Evolutionary conservation across 2,329 filamentous ascomycete genomes (phyloP), one percentile per base, ranked within the genome.

Genomic region (Exophiala sp.): DNA sequence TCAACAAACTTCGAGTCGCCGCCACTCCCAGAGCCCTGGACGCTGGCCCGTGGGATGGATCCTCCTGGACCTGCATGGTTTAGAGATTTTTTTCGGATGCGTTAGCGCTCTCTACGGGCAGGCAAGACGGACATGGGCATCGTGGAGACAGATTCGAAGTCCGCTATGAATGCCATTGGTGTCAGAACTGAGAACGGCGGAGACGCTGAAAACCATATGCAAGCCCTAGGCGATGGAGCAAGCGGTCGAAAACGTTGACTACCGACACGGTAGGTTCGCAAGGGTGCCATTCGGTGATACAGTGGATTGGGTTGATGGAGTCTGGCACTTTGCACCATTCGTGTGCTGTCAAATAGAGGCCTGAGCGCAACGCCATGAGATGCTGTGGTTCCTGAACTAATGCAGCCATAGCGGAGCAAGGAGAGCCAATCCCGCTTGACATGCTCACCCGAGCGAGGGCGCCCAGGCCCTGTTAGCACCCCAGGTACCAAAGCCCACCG

Each of bases 31-130:
- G 47, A 40, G 43, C 54, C 50, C 32, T 53, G 54, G 47, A 42
- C 47, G 18, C 41, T 24, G 12, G 18, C 24, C 24, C 45, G 50
- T 34, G 48, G 29, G 52, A 55, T 48, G 54, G 50, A 48, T 40
- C 43, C 44, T 39, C 46, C 47, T 50, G 24, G 41, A 29, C 24
- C 24, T 29, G 24, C 33, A 36, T 50, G 54, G 51, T 57, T 57
- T 54, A 60, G 54, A 60, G 57, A 60, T 60, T 59, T 55, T 29
- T 61, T 54, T 54, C 57, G 45, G 47, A 48, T 57, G 48, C 56
- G 50, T 50, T 50, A 45, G 54, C 50, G 55, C 50, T 32, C 52
- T 47, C 58, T 33, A 53, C 50, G 41, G 24, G 40, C 32, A 41
- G 51, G 55, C 54, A 48, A 40, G 55, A 49, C 44, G 47, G 55